Evolutionary conservation across 495 filamentous ascomycete species (phyloP), one percentile per base, ranked within the genome.

Genomic region (Lophium mytilinum): DNA sequence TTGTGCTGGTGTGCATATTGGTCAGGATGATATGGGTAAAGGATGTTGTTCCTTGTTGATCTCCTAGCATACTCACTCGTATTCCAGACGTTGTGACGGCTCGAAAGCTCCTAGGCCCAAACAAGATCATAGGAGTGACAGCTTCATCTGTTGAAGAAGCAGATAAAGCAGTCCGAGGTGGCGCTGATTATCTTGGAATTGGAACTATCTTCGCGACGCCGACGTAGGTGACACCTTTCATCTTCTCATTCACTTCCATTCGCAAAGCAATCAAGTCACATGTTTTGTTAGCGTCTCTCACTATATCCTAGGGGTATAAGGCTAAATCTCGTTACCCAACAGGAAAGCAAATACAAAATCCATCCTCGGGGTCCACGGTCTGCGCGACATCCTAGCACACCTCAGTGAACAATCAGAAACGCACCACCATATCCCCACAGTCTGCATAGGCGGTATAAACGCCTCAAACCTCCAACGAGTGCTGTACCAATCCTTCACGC

Each of bases 381-480:
- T 87, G 2, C 82, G 82, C 50, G 65, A 77, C 4, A 89, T 95
- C 49, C 75, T 96, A 3, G 61, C 72, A 11, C 76, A 73, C 34
- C 80, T 94, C 24, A 59, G 69, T 24, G 70, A 60, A 3, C 24
- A 53, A 21, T 37, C 46, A 6, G 17, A 56, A 24, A 47, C 14
- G 1, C 21, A 19, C 9, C 45, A 42, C 10, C 24, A 53, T 0
- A 40, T 61, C 43, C 67, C 64, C 24, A 80, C 84, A 1, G 88
- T 96, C 34, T 83, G 84, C 51, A 96, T 96, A 58, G 92, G 92
- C 17, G 91, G 92, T 9, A 86, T 97, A 69, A 95, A 94, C 68
- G 75, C 77, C 19, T 76, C 79, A 36, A 97, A 94, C 62, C 72
- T 87, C 21, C 84, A 87, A 57, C 78, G 82, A 3, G 82, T 96